These are phyloP conservation scores for Tarenaya hassleriana DNA, from an alignment of 345 rosid species.

Conservation along the genomic window DNA sequence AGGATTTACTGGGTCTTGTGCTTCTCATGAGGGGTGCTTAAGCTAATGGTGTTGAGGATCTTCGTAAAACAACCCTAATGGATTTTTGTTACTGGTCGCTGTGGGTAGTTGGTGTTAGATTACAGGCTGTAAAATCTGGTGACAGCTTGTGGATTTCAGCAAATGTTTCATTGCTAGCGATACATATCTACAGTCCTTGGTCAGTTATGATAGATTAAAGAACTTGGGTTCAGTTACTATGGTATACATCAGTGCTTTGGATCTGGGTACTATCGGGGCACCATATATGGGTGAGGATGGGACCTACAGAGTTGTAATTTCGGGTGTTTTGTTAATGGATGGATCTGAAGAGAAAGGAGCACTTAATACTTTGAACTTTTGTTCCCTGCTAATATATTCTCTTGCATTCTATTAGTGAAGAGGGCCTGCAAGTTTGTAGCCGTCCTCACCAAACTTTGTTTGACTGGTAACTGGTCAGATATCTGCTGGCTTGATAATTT, in stretches of 20 bases:
- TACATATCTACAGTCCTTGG: constrained; percentile 1
- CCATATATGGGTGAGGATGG: background rate
- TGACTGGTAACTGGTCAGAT: constrained; percentile 18
- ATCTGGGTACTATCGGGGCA: background rate
- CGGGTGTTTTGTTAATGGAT: constrained; percentile 4
- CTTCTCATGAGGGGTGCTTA: background rate
- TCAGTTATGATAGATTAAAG: background rate
- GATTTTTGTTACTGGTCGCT: background rate
- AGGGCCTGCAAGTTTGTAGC: constrained; percentile 27
- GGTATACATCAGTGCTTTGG: background rate
- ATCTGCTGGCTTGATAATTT: constrained; percentile 10
- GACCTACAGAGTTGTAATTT: constrained; percentile 1
- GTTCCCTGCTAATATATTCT: background rate
- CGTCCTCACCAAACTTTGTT: constrained; percentile 29
- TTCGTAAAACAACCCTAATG: background rate
- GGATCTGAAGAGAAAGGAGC: background rate
- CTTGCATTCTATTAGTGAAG: constrained; percentile 21
- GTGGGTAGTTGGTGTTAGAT: no score
- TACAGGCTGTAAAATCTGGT: background rate
- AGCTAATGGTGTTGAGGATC: background rate
- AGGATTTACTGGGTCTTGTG: background rate
- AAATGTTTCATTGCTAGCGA: background rate
- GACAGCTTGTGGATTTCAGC: background rate
- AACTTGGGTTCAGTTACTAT: background rate
- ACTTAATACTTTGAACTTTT: constrained; percentile 1